Evolutionary conservation across 2,329 filamentous ascomycete genomes (phyloP), one percentile per base, ranked within the genome.

Genomic region (Catunica adiposa): DNA sequence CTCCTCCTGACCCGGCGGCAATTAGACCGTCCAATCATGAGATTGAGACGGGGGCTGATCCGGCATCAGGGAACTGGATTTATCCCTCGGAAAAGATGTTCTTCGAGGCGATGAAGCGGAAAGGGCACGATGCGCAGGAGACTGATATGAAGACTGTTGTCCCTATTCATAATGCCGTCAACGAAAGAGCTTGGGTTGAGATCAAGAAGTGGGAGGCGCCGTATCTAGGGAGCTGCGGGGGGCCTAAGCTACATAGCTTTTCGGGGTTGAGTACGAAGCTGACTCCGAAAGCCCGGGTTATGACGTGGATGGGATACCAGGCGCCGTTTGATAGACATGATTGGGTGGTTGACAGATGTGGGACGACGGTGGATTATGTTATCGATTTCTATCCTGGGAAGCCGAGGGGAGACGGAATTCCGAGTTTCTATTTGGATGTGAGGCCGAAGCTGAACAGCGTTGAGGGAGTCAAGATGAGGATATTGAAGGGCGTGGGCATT

Each of bases 71-170:
- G 0, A 95, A 96, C 67, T 98, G 92, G 92, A 83, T 98, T 59
- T 98, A 98, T 69, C 92, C 92, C 0, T 92, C 86, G 0, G 90
- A 97, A 68, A 84, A 86, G 65, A 94, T 96, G 82, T 98, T 98
- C 74, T 97, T 97, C 71, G 86, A 94, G 51, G 92, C 92, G 47
- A 90, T 98, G 81, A 81, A 84, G 73, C 83, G 90, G 66, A 98
- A 98, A 69, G 84, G 83, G 46, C 83, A 89, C 71, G 79, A 23
- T 59, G 82, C 78, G 29, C 72, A 75, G 14, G 79, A 78, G 0
- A 72, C 76, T 4, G 89, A 95, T 69, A 96, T 96, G 83, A 83
- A 79, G 64, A 86, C 86, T 34, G 89, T 97, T 34, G 89, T 97
- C 55, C 92, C 89, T 2, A 97, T 97, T 63, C 92, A 98, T 71